These are phyloP conservation scores for Pyrenopolyporus hunteri DNA, from an alignment of 495 filamentous ascomycete species.

Conservation along the genomic window DNA sequence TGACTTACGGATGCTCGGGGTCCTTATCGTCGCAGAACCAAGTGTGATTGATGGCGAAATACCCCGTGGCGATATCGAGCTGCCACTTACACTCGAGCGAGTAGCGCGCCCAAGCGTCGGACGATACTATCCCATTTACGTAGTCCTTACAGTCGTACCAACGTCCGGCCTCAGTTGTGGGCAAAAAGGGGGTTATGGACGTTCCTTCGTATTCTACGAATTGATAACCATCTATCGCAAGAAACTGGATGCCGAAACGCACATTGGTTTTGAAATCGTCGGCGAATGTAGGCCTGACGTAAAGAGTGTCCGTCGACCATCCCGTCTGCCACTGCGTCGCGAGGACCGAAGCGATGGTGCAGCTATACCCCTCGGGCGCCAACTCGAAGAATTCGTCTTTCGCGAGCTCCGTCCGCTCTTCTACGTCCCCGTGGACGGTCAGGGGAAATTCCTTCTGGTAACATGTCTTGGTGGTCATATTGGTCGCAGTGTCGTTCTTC, in stretches of 20 bases:
- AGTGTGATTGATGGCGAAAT: constrained; percentile 31
- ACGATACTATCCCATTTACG: neutral
- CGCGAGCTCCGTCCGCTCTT: constrained; percentile 7
- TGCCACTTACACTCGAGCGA: constrained; percentile 30
- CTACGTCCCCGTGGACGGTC: constrained; percentile 7
- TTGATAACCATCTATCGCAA: constrained; percentile 20
- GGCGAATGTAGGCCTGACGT: constrained; percentile 4
- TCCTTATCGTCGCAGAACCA: constrained; percentile 36
- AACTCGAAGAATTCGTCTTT: constrained; percentile 20
- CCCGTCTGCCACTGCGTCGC: constrained; percentile 27
- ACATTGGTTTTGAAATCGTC: constrained; percentile 1
- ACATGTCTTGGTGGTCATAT: constrained; percentile 14
- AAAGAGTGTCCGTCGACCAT: constrained; percentile 10
- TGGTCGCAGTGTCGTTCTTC: constrained; percentile 14
- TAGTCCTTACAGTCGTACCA: constrained; percentile 30
- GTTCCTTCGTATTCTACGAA: neutral
- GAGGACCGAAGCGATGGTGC: constrained; percentile 40
- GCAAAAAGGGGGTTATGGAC: constrained; percentile 14
- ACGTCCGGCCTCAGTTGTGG: constrained; percentile 17
- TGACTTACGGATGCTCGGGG: constrained; percentile 25
- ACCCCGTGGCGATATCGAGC: constrained; percentile 31
- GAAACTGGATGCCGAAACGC: constrained; percentile 1
- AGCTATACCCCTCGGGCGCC: constrained; percentile 21
- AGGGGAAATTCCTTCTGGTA: constrained; percentile 11
- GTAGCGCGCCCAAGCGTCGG: constrained; percentile 14